Base-by-base conservation (phyloP, 176 grass and related monocot genomes). In the Thalia dealbata region DNA sequence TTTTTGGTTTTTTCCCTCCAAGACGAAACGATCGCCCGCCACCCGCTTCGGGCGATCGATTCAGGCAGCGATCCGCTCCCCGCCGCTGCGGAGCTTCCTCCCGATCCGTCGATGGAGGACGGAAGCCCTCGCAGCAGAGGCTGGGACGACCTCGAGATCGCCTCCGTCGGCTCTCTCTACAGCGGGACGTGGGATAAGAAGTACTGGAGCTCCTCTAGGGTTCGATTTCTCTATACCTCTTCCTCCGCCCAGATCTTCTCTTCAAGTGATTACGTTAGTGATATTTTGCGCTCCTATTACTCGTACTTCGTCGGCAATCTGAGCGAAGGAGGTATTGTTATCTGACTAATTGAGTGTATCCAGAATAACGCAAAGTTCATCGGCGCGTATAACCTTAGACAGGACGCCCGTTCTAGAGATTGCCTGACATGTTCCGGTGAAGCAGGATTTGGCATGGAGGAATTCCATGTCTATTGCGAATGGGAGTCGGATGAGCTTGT, bases 151-250 rank as follows among this genome's bases (percentile, higher is more conserved):
- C 84, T 96, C 48, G 89, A 96, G 78, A 80, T 96, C 50, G 79
- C 84, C 48, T 90, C 84, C 50, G 76, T 82, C 28, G 89, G 89
- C 59, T 27, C 70, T 7, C 80, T 92, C 44, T 92, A 84, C 84
- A 75, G 70, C 25, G 78, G 80, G 64, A 74, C 70, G 14, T 96
- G 86, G 89, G 89, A 88, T 70, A 86, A 86, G 82, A 92, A 92
- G 58, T 90, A 96, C 84, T 96, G 92, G 89, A 96, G 89, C 78
- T 90, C 78, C 73, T 92, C 92, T 42, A 84, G 86, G 92, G 92
- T 96, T 75, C 45, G 65, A 14, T 10, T 25, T 44, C 22, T 52
- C 41, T 62, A 26, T 7, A n/a, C 41, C 25, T 5, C 54, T 12
- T 1, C 24, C 10, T 52, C 71, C 74, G 62, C 76, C 61, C 26